Conservation (phyloP, 2,329 filamentous ascomycete genomes). For the Aspergillus sp. region DNA sequence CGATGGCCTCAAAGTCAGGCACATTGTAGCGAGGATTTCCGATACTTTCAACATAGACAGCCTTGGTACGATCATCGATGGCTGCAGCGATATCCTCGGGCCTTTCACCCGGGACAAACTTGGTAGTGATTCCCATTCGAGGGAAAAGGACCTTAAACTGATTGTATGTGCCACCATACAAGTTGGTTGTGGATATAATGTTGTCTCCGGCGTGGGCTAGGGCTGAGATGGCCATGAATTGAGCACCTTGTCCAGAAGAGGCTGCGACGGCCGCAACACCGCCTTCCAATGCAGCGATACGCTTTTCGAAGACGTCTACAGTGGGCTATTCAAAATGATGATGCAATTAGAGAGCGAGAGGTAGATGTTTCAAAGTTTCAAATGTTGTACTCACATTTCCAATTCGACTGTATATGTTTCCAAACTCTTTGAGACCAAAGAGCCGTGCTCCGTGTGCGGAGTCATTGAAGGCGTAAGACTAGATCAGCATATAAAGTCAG, state of each 20-base stretch:
- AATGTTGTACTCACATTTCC: slow-evolving; percentile 65
- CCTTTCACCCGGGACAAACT: slow-evolving; percentile 79
- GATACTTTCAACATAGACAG: slow-evolving; percentile 85
- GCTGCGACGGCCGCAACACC: slow-evolving; percentile 82
- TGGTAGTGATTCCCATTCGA: slow-evolving; percentile 80
- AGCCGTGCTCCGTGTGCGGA: slow-evolving; percentile 91
- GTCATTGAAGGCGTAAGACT: slow-evolving; percentile 93
- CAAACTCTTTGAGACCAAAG: slow-evolving; percentile 93
- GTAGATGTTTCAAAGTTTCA: background rate
- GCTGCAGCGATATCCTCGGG: slow-evolving; percentile 71
- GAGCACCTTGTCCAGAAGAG: slow-evolving; percentile 81
- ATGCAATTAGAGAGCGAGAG: background rate
- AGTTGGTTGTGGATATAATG: slow-evolving; percentile 82
- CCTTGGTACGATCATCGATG: slow-evolving; percentile 92
- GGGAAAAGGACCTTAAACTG: slow-evolving; percentile 90
- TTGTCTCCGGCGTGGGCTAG: slow-evolving; percentile 89
- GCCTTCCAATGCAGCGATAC: slow-evolving; percentile 90
- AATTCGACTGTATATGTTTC: slow-evolving; percentile 96
- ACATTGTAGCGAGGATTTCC: slow-evolving; percentile 93
- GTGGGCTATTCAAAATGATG: slow-evolving; percentile 58
- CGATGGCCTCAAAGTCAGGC: slow-evolving; percentile 83
- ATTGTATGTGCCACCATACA: slow-evolving; percentile 96
- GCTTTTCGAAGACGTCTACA: slow-evolving; percentile 93
- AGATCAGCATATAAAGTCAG: background rate
- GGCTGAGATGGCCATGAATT: slow-evolving; percentile 82